Evolutionary conservation across 257 asterid genomes (phyloP), one percentile per base, ranked within the genome.

Genomic region (Echium plantagineum): DNA sequence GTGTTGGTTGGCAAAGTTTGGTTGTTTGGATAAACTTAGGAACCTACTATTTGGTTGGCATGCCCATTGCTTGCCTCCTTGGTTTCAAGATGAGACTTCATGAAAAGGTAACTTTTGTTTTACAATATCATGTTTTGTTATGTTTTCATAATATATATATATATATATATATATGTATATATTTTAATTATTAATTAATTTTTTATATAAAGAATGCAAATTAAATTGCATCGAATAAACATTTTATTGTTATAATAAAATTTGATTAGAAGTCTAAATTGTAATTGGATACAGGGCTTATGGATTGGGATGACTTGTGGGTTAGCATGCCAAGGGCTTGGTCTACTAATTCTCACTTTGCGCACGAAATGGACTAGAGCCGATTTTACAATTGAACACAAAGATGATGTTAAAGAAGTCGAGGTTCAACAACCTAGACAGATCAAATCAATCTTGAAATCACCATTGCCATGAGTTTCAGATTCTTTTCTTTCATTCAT

Each of bases 291-390:
- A 46, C 76, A 81, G 95, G 96, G 96, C 8, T 63, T 88, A 19
- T 88, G 95, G 95, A 80, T 72, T 26, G 96, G 94, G 19, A 49
- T 82, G 19, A 85, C 79, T 30, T 80, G 95, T 68, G 96, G 96
- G 0, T 67, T 88, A 8, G 57, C 69, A 18, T 72, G 70, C 61
- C 96, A 85, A 64, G 74, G 75, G 31, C 54, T 65, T 20, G 85
- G 95, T 15, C 74, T 83, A 21, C 48, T 69, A 60, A 53, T 83
- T 61, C 86, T 89, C 6, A 71, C 95, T 2, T 65, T 68, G 59
- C 76, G 82, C 30, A 73, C 74, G 0, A 85, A 72, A 62, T 88
- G 96, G 95, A 61, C 66, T 42, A 75, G 73, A 66, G 26, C 83
- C 20, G 84, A 71, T 21, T 22, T 73, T 31, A 63, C 85, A 18